A percentile compares a stretch with the other conserved stretches of the same genome.
These are phyloP conservation scores for Xylaria sp. DNA, from an alignment of 2,329 filamentous ascomycete genomes.

Conservation along the genomic window DNA sequence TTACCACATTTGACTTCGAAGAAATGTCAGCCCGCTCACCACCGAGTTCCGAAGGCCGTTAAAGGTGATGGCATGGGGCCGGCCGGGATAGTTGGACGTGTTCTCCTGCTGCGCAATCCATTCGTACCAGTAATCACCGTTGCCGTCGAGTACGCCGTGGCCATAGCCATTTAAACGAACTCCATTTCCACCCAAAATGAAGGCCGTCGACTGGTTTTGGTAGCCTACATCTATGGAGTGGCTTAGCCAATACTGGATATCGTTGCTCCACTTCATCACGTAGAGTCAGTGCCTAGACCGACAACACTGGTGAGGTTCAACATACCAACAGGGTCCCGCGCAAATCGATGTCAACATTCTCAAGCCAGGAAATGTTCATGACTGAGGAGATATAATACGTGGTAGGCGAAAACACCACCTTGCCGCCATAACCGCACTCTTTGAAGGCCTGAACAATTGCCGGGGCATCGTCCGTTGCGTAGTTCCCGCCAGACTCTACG, in stretches of 20 bases:
- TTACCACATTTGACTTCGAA: constrained; percentile 56
- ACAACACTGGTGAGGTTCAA: constrained; percentile 46
- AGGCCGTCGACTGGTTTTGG: constrained; percentile 59
- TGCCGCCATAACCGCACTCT: constrained; percentile 43
- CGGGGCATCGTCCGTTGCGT: constrained; percentile 42
- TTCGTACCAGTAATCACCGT: constrained; percentile 58
- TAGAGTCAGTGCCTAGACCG: constrained; percentile 39
- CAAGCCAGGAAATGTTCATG: constrained; percentile 47
- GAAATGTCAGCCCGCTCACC: constrained; percentile 47
- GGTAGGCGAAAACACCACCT: constrained; percentile 44
- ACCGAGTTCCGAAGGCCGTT: constrained; percentile 47
- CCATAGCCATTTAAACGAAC: constrained; percentile 53
- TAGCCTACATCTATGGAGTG: constrained; percentile 54
- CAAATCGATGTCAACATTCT: constrained; percentile 47
- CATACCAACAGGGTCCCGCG: constrained; percentile 41
- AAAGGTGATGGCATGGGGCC: constrained; percentile 54
- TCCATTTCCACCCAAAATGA: constrained; percentile 56
- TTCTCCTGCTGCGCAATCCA: constrained; percentile 43
- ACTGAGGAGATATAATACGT: constrained; percentile 49
- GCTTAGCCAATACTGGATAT: constrained; percentile 53
- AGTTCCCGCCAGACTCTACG: background rate
- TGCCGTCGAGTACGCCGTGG: constrained; percentile 58
- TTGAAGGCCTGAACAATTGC: constrained; percentile 46
- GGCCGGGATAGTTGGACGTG: constrained; percentile 48
- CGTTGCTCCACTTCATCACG: constrained; percentile 37